These are phyloP conservation scores for Mikania micrantha DNA, from an alignment of 129 eudicot genomes.

Conservation along the genomic window DNA sequence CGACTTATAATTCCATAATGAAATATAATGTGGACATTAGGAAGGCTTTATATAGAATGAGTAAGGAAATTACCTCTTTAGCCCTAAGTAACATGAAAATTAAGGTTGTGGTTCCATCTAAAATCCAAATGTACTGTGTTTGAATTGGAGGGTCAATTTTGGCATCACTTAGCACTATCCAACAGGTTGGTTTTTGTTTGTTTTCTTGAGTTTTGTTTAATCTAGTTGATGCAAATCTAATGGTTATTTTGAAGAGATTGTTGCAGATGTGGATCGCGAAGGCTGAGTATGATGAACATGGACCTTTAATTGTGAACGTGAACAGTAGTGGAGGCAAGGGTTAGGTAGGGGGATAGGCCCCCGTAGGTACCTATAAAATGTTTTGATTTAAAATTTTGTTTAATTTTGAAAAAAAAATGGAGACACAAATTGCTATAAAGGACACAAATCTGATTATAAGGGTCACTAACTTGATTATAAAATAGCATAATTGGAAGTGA, in stretches of 20 bases:
- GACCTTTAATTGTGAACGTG: no score
- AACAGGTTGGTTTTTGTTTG: not conserved
- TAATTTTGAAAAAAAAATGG: no score
- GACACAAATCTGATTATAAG: no score
- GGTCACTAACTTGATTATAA: no score
- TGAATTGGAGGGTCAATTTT: constrained; percentile 11
- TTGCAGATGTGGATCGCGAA: constrained; percentile 64
- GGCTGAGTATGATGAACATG: no score
- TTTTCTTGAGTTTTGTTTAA: not conserved
- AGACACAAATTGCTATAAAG: no score
- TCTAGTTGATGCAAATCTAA: not conserved
- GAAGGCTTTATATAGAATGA: constrained; percentile 2
- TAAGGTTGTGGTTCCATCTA: not conserved
- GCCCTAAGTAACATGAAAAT: constrained; percentile 4
- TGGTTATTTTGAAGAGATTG: not conserved
- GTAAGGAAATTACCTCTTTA: constrained; percentile 6
- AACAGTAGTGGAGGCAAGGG: no score
- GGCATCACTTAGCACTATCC: constrained; percentile 7
- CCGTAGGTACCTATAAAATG: no score
- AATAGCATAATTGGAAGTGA: no score
- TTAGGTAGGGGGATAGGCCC: no score
- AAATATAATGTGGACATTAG: not conserved
- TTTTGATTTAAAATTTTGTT: no score
- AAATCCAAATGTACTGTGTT: constrained; percentile 9
- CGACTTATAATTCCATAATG: no score